Base-by-base conservation (phyloP, 768 basidiomycete genomes). In the Brasilioporus rufonigricans region DNA sequence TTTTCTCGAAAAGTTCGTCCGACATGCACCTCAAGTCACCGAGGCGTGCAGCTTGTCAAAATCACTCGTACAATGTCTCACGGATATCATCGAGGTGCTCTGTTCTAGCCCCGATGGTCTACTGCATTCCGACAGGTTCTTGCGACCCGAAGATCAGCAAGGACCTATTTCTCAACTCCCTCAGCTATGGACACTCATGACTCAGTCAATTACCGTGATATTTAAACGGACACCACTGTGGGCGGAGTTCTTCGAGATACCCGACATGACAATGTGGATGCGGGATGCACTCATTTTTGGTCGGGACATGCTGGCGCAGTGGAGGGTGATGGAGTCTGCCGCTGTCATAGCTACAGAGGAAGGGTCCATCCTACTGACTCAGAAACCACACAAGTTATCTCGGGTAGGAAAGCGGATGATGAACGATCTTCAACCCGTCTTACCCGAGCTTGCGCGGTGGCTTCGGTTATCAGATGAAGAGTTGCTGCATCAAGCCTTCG, bases 181-280 rank as follows among this genome's bases (percentile, higher is more conserved):
- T 18, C 78, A 79, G 53, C 77, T 97, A 27, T 99, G 97, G 97
- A 76, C 76, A 29, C 71, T 84, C 33, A 91, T 98, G 89, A 86
- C 87, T 7, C 77, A 80, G 47, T 83, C 90, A 4, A 81, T 96
- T 45, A 80, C 88, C 0, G 77, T 88, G 48, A 93, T 99, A 58
- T 98, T 97, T 75, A 85, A 82, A 65, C 80, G 82, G 49, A 94
- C 94, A 3, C 87, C 87, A 0, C 65, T 76, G 14, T 99, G 97
- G 97, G 82, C 97, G 0, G 69, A 75, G 9, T 87, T 80, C 67
- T 91, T 91, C 69, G 86, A 89, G 50, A 85, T 83, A 61, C 81
- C 85, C 26, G 85, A 86, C 52, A 97, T 99, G 95, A 80, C 89
- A 14, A 81, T 85, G 31, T 99, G 97, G 97, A 98, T 99, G 97